A percentile compares a stretch with the other conserved stretches of the same genome.
Evolutionary conservation across 371 early-diverging fungal species (phyloP).

Genomic region (Mortierella sp.): DNA sequence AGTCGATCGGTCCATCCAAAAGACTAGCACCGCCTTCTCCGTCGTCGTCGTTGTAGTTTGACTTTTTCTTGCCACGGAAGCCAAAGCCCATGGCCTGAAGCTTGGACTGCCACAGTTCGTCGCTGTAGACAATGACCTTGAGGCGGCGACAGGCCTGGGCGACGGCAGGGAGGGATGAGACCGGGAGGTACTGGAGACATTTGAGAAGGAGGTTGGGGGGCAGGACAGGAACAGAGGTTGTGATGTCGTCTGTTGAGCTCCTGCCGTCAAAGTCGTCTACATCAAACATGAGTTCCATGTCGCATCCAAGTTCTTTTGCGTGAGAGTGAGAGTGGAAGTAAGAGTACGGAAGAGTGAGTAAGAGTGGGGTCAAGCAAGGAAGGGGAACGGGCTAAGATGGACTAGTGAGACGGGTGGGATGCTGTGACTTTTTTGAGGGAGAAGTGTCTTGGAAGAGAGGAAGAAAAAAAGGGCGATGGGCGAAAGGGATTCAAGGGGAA

Average conservation of each 20-base stretch:
- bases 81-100: slow-evolving; percentile 57
- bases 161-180: slow-evolving; percentile 62
- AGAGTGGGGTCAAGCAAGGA: background rate
- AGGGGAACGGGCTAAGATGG: background rate
- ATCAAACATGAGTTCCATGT: slow-evolving; percentile 56
- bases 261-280: slow-evolving; percentile 43
- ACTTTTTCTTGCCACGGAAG: slow-evolving; percentile 16
- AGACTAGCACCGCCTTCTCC: slow-evolving; percentile 11
- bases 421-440: background rate
- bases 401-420: background rate
- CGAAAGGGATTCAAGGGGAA: slow-evolving; percentile 5
- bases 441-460: background rate
- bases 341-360: background rate
- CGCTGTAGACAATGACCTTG: slow-evolving; percentile 75
- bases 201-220: slow-evolving; percentile 67
- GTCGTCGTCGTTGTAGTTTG: background rate
- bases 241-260: slow-evolving; percentile 44
- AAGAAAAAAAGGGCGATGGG: slow-evolving; percentile 3
- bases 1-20: slow-evolving; percentile 38
- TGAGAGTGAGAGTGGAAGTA: background rate
- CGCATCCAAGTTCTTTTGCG: background rate
- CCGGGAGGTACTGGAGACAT: slow-evolving; percentile 65
- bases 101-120: slow-evolving; percentile 75
- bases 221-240: slow-evolving; percentile 51
- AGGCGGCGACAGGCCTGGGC: slow-evolving; percentile 71